Evolutionary conservation across 495 filamentous ascomycete genomes (phyloP).

Genomic region (Cetradonia linearis): DNA sequence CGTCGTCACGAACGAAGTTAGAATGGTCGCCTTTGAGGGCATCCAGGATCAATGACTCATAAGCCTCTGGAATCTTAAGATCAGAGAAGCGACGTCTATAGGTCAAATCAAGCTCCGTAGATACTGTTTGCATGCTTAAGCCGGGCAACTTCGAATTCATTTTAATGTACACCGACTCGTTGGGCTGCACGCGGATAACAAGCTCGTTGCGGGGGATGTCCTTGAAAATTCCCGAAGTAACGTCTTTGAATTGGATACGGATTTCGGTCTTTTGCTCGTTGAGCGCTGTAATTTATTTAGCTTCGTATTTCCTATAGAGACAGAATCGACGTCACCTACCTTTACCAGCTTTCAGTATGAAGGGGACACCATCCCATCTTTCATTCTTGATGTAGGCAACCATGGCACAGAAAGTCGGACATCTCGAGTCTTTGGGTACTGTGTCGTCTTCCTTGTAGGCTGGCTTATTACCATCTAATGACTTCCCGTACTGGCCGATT

Average conservation of each 20-base stretch:
- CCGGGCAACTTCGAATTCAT: slow-evolving; percentile 99
- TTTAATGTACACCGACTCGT: slow-evolving; percentile 99
- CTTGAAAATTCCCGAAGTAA: slow-evolving; percentile 99
- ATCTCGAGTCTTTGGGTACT: slow-evolving; percentile 92
- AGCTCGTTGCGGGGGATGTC: slow-evolving; percentile 99
- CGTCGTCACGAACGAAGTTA: slow-evolving; percentile 99
- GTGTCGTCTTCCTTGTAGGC: slow-evolving; percentile 98
- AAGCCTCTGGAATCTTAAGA: slow-evolving; percentile 98
- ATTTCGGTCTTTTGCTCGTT: slow-evolving; percentile 99
- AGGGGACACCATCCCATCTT: slow-evolving; percentile 98
- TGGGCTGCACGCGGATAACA: slow-evolving; percentile 97
- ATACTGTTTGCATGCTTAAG: slow-evolving; percentile 98
- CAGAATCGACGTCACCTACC: slow-evolving; percentile 31
- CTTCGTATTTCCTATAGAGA: background rate
- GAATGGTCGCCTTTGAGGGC: slow-evolving; percentile 98
- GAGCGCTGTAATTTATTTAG: slow-evolving; percentile 45
- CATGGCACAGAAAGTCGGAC: slow-evolving; percentile 95
- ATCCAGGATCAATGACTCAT: slow-evolving; percentile 95
- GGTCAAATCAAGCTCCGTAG: slow-evolving; percentile 96
- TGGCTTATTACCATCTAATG: slow-evolving; percentile 92
- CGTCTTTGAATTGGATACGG: slow-evolving; percentile 98
- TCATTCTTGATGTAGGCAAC: slow-evolving; percentile 99
- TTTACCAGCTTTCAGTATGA: slow-evolving; percentile 99
- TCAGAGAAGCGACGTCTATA: slow-evolving; percentile 98
- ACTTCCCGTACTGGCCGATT: slow-evolving; percentile 97